Percentiles rank a stretch among this genome's conserved stretches.
These are phyloP conservation scores for Rhizophagus sp. DNA, from an alignment of 192 early-diverging fungal genomes.

Conservation along the genomic window DNA sequence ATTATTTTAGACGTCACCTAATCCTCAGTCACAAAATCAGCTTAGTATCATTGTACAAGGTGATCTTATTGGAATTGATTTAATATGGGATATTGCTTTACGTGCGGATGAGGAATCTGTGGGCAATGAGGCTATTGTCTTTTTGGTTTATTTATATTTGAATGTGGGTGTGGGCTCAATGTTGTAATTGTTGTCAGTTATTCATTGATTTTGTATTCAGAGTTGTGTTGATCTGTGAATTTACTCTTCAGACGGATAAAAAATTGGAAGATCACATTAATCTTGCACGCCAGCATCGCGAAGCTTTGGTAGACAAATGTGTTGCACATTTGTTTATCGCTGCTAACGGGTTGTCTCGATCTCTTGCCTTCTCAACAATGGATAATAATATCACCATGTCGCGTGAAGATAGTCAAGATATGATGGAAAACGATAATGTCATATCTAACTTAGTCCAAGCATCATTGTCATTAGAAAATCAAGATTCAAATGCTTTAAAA, in stretches of 20 bases:
- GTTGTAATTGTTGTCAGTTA: background rate
- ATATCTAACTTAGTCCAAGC: background rate
- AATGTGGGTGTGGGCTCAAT: constrained; percentile 20
- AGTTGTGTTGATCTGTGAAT: background rate
- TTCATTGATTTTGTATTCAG: background rate
- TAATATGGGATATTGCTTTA: constrained; percentile 50
- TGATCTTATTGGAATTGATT: constrained; percentile 42
- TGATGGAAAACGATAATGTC: constrained; percentile 19
- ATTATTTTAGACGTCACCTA: background rate
- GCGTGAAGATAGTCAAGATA: background rate
- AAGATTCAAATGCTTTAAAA: constrained; percentile 32
- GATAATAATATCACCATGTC: background rate
- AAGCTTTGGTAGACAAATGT: constrained; percentile 45
- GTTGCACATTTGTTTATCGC: constrained; percentile 40
- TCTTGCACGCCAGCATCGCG: constrained; percentile 37
- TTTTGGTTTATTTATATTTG: constrained; percentile 38
- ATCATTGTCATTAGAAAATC: background rate
- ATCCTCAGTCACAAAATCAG: constrained; percentile 17
- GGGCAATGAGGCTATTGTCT: constrained; percentile 38
- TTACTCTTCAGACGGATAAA: constrained; percentile 32
- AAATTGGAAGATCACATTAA: constrained; percentile 27
- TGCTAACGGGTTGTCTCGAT: constrained; percentile 23
- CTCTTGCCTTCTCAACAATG: background rate
- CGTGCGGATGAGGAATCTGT: constrained; percentile 37
- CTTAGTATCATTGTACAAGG: constrained; percentile 31